These are phyloP conservation scores for Deinandra increscens DNA, from an alignment of 129 eudicot genomes.

Conservation along the genomic window DNA sequence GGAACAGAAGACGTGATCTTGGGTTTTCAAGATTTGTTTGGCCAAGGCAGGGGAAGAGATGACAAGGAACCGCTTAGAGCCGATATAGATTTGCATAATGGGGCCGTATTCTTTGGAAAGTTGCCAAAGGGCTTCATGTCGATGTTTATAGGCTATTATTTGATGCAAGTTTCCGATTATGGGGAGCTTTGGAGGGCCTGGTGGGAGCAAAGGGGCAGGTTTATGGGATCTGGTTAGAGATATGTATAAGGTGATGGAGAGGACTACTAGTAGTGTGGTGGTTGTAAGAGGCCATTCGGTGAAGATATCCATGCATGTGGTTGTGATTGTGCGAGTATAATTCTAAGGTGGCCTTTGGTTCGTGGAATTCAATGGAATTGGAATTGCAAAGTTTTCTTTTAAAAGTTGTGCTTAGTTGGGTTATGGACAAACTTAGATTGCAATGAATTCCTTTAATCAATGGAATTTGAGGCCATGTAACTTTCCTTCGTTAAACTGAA, in stretches of 20 bases:
- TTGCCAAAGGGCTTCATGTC: constrained; percentile 22
- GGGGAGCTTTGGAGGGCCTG: constrained; percentile 25
- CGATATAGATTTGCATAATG: constrained; percentile 18
- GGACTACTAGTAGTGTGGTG: neutral
- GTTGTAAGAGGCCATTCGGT: neutral
- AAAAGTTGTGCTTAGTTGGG: too few relatives aligned
- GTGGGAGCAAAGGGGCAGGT: constrained; percentile 12
- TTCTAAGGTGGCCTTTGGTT: too few relatives aligned
- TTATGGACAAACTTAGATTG: too few relatives aligned
- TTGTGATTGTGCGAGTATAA: neutral
- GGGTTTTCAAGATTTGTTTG: constrained; percentile 29
- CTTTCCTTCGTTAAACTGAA: too few relatives aligned
- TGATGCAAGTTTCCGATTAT: constrained; percentile 26
- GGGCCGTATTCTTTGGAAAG: constrained; percentile 24
- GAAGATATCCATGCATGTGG: neutral
- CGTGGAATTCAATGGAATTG: too few relatives aligned
- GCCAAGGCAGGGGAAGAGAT: constrained; percentile 29
- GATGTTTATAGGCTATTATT: constrained; percentile 3
- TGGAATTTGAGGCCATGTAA: too few relatives aligned
- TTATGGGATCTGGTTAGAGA: neutral
- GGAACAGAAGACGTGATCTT: constrained; percentile 26
- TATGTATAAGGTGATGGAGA: neutral
- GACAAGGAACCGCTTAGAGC: constrained; percentile 11
- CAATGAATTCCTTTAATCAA: too few relatives aligned
- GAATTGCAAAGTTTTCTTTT: too few relatives aligned